These are phyloP conservation scores for Colletotrichum tropicale DNA, from an alignment of 2,329 filamentous ascomycete genomes.

Conservation along the genomic window DNA sequence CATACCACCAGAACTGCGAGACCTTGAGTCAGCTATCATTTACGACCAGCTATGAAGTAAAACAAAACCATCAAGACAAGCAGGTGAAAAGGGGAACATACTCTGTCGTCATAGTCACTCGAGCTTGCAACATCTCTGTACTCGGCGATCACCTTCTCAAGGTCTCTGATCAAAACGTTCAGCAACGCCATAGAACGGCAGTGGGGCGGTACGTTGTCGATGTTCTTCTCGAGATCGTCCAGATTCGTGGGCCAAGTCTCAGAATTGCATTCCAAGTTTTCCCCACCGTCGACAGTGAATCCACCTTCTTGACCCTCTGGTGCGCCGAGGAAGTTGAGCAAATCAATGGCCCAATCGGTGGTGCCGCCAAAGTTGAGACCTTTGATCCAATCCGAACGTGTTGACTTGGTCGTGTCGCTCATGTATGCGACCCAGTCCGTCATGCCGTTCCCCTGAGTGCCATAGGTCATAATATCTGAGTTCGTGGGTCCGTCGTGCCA, in stretches of 20 bases:
- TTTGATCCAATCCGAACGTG: background rate
- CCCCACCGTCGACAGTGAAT: background rate
- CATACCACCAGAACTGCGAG: background rate
- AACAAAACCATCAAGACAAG: background rate
- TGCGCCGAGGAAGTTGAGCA: conserved; percentile 7
- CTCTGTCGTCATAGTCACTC: background rate
- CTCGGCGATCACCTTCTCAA: background rate
- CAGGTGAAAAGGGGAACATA: background rate
- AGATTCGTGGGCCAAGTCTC: background rate
- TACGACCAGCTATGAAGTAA: background rate
- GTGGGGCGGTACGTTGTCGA: background rate
- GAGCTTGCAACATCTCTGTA: background rate
- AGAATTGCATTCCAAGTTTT: background rate
- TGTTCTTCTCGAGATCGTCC: background rate
- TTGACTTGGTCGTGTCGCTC: conserved; percentile 12
- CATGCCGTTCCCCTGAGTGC: conserved; percentile 9
- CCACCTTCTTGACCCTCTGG: background rate
- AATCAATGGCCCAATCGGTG: conserved; percentile 25
- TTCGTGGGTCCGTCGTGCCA: conserved; percentile 19
- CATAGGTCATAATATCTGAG: conserved; percentile 26
- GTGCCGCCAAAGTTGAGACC: conserved; percentile 19
- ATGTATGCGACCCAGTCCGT: conserved; percentile 25
- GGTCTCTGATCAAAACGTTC: background rate
- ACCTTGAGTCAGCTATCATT: background rate
- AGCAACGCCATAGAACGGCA: background rate